Conservation (phyloP, 2,329 filamentous ascomycete species). For the Hypomyces perniciosus region DNA sequence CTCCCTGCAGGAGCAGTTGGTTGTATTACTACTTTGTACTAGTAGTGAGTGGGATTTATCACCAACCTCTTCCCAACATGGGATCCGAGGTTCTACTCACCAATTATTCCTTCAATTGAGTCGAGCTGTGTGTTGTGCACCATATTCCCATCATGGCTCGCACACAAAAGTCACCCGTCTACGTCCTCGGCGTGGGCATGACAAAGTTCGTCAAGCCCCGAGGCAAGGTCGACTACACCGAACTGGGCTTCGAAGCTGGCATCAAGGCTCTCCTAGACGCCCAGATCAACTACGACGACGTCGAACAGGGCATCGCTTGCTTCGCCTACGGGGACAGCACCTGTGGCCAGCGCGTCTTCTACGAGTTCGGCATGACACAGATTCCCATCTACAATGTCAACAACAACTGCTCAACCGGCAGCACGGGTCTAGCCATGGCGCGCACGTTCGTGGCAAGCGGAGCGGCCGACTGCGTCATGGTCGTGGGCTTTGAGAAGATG, state of each 20-base stretch:
- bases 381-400: constrained; percentile 98
- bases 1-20: background rate
- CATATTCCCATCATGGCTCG: constrained; percentile 36
- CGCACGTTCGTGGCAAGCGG: constrained; percentile 74
- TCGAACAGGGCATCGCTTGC: constrained; percentile 92
- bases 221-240: constrained; percentile 89
- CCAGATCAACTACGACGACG: constrained; percentile 92
- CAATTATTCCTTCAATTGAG: background rate
- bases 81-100: background rate
- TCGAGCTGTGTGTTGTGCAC: background rate
- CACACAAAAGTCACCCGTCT: constrained; percentile 52
- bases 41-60: no score
- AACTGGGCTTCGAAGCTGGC: constrained; percentile 88
- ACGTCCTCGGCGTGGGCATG: constrained; percentile 96
- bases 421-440: constrained; percentile 80
- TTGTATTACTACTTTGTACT: no score
- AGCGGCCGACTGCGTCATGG: constrained; percentile 79
- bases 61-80: no score
- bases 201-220: constrained; percentile 98
- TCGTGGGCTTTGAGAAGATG: constrained; percentile 98
- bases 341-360: constrained; percentile 93
- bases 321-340: constrained; percentile 97
- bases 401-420: constrained; percentile 98
- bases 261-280: constrained; percentile 81
- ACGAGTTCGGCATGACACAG: constrained; percentile 95